These are phyloP conservation scores for Lomentospora prolificans DNA, from an alignment of 2,329 filamentous ascomycete genomes.

Conservation along the genomic window DNA sequence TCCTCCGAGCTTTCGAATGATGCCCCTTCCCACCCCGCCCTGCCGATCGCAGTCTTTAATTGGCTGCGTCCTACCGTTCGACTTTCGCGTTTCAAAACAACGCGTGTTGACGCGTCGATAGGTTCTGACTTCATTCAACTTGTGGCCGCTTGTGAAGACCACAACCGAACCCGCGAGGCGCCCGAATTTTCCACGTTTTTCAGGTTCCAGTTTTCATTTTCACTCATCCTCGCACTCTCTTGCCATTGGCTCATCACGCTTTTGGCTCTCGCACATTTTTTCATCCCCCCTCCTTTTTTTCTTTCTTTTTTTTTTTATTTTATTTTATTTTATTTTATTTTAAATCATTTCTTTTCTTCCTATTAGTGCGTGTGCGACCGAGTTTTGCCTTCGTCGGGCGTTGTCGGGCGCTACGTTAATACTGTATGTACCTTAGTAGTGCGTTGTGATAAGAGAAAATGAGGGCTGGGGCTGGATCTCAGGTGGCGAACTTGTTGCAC, in stretches of 20 bases:
- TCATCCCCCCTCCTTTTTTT: not conserved
- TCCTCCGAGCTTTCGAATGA: not conserved
- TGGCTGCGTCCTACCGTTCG: not conserved
- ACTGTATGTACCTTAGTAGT: not conserved
- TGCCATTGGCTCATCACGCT: not conserved
- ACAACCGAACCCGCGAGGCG: not conserved
- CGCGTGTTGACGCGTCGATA: conserved; percentile 9
- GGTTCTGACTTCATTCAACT: conserved; percentile 7
- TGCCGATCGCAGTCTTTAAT: not conserved
- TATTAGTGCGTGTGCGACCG: too few relatives aligned
- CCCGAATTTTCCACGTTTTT: not conserved
- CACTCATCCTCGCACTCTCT: not conserved
- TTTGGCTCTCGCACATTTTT: not conserved
- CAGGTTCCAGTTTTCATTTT: not conserved
- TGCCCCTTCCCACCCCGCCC: not conserved
- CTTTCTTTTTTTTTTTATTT: not conserved
- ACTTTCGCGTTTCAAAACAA: conserved; percentile 10
- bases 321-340: not conserved
- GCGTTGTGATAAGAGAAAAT: too few relatives aligned
- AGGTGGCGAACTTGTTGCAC: too few relatives aligned
- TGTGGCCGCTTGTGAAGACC: not conserved
- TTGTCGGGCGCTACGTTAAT: not conserved
- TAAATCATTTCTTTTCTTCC: not conserved
- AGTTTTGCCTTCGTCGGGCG: too few relatives aligned
- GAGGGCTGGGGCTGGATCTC: too few relatives aligned